A percentile compares a stretch with the other conserved stretches of the same genome.
phyloP scores from a whole-genome alignment of 768 basidiomycete genomes.

The Strobilomyces dryophilus region DNA sequence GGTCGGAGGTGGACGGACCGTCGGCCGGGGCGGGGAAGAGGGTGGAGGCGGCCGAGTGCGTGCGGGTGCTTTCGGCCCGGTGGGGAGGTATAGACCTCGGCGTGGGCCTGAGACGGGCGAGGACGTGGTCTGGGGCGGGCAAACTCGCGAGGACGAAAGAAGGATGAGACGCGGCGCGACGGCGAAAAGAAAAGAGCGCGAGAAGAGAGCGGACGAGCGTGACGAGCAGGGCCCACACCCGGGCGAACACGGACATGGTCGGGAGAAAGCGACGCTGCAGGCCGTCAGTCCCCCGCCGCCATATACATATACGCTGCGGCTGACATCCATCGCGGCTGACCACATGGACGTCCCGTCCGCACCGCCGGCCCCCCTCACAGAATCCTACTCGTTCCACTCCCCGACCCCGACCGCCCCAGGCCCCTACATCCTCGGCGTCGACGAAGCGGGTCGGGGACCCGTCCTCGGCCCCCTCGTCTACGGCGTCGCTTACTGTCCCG shows the following conservation, averaged over 20 bases:
- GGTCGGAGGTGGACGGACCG: not conserved
- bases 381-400: conserved; percentile 79
- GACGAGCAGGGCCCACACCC: conserved; percentile 22
- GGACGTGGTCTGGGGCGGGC: conserved; percentile 4
- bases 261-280: not conserved
- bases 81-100: conserved; percentile 7
- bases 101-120: conserved; percentile 16
- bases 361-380: conserved; percentile 38
- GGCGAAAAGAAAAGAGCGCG: conserved; percentile 16
- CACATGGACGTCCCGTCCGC: conserved; percentile 1
- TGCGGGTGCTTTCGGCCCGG: conserved; percentile 4
- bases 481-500: conserved; percentile 90
- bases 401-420: conserved; percentile 63
- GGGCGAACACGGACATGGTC: conserved; percentile 19
- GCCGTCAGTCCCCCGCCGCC: not conserved
- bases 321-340: not conserved
- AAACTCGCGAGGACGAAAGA: conserved; percentile 7
- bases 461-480: conserved; percentile 96
- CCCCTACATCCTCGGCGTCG: conserved; percentile 95
- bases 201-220: conserved; percentile 27
- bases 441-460: conserved; percentile 96
- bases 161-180: conserved; percentile 12
- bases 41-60: conserved; percentile 14
- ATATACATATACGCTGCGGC: conserved; percentile 13
- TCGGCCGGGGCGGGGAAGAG: not conserved